Base-by-base conservation (phyloP, 371 early-diverging fungal species). In the Thermomucor indicae-seudaticae region DNA sequence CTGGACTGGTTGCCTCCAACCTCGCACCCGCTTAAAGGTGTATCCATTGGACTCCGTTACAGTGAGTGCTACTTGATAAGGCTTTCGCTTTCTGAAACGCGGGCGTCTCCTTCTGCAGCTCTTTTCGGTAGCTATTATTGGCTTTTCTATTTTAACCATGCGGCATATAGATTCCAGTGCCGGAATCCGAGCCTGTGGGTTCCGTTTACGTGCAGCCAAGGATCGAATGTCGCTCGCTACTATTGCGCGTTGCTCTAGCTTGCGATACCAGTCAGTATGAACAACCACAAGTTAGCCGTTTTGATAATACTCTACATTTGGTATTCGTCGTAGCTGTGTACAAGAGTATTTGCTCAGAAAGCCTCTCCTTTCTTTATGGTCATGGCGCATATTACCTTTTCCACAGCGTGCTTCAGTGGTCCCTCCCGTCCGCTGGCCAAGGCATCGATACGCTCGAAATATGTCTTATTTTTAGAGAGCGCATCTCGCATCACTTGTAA, bases 1-100 rank as follows among this genome's bases (percentile, higher is more conserved):
- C 30, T 46, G 39, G 4, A 47, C 35, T 4, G 65, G 65, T 38
- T 60, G 60, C 6, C 54, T 34, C 47, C 47, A 64, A 28, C 65
- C 65, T n/a, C 65, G 65, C 10, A 56, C 44, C 24, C 60, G 30
- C 23, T 47, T 49, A 11, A 64, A 60, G 2, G 24, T 10, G 22
- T 34, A 42, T 1, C 57, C 60, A 12, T 43, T 38, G 25, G 47
- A 19, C 1, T 41, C 39, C 4, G 47, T 24, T 0, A 37, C 30
- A 28, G 41, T 37, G 7, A 52, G 31, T 2, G 52, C 51, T 7
- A 45, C 41, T 30, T 51, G 53, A 27, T 60, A 57, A 1, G 53
- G 53, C 25, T 60, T 59, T 3, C 54, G 44, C 25, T 30, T 43
- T 3, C 43, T 41, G 10, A 55, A 23, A 14, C 48, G 32, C 22